Evolutionary conservation across 1,284 basidiomycete species (phyloP), one percentile per base, ranked within the genome.

Genomic region (Sporisorium sorghi): DNA sequence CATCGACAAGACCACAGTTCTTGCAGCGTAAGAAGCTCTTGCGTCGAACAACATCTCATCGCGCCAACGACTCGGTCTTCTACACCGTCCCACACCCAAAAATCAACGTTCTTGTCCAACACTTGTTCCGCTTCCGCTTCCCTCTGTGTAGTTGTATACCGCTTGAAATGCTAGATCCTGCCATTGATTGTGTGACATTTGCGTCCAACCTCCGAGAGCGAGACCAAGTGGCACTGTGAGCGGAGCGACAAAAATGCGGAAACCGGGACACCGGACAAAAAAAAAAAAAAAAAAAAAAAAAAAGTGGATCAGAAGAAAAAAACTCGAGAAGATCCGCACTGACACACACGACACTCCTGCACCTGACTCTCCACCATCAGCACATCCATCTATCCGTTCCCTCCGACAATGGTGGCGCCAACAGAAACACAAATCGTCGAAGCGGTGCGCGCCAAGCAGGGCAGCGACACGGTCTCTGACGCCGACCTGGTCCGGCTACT

Each of bases 401-500:
- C 28, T 5, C 37, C n/a, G n/a, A 60, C 24, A 26, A 69, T 74
- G 71, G 51, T 52, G 15, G 60, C 23, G 15, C 76, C 73, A 14
- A 48, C 60, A 21, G 73, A 73, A 47, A 44, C 52, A 2, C 60
- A 65, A 35, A 69, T 76, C 23, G 54, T 73, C 48, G 54, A 50
- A 19, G 70, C 73, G 23, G 73, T 64, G 23, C 52, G 39, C 3
- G 26, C 54, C 12, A 32, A 60, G 6, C 54, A 65, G 21, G 46
- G 15, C 37, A 21, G 12, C 26, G 42, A 49, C 39, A 8, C 37
- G 2, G 21, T 57, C 2, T 9, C n/a, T n/a, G 54, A 61, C 2
- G 10, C 44, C 5, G 73, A 71, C 24, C 51, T 77, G 3, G 26
- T 56, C 4, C 72, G 77, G 8, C 61, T 80, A 9, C 59, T 76